Conservation (phyloP, 2,329 filamentous ascomycete species). For the Tolypocladium amazonense region DNA sequence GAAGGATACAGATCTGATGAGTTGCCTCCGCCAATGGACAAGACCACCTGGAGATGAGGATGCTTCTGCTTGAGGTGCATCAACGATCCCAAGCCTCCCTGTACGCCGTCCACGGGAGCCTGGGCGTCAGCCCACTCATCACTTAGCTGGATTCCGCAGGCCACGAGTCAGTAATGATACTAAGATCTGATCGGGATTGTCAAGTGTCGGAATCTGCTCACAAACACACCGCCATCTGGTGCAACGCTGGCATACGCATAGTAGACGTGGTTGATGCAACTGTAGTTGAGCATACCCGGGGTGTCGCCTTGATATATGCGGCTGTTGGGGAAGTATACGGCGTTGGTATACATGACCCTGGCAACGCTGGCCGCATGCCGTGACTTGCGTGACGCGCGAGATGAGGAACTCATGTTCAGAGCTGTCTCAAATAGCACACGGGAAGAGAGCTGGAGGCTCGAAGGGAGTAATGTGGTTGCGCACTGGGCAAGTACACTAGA, state of each 20-base stretch:
- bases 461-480: not conserved
- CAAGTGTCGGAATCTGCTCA: constrained; percentile 30
- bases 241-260: constrained; percentile 73
- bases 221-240: constrained; percentile 63
- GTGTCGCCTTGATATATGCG: constrained; percentile 63
- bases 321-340: constrained; percentile 77
- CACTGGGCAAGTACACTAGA: not conserved
- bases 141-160: constrained; percentile 45
- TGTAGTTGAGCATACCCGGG: constrained; percentile 63
- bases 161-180: constrained; percentile 13
- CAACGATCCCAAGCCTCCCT: constrained; percentile 63
- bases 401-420: constrained; percentile 28
- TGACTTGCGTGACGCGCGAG: constrained; percentile 31
- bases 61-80: constrained; percentile 62
- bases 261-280: constrained; percentile 70
- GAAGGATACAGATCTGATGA: constrained; percentile 57
- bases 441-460: not conserved
- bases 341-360: constrained; percentile 54
- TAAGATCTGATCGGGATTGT: not conserved
- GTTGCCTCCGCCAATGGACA: constrained; percentile 62
- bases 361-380: constrained; percentile 32
- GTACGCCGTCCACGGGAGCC: constrained; percentile 60
- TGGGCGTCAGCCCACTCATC: constrained; percentile 70
- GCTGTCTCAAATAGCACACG: not conserved
- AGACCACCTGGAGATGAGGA: constrained; percentile 59